phyloP scores from a whole-genome alignment of 148 eudicot species.

The Nepenthes gracilis region DNA sequence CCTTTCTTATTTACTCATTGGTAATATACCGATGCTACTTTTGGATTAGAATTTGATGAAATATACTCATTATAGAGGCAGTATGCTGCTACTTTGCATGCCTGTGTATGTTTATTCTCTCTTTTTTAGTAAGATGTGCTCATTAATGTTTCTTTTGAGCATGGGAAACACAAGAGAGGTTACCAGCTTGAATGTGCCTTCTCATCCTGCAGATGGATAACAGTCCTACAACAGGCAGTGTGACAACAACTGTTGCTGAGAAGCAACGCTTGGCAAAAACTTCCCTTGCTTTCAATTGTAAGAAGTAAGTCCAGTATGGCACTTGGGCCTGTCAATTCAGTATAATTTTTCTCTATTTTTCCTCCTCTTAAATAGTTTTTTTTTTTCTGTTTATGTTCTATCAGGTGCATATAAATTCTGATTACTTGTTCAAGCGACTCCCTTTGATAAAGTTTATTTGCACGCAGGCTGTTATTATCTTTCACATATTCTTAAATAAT shows the following conservation, averaged over 20 bases:
- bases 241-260: constrained; percentile 65
- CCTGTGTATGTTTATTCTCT: too few species aligned
- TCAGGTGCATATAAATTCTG: too few species aligned
- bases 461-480: not conserved
- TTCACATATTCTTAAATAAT: not conserved
- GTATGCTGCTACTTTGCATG: too few species aligned
- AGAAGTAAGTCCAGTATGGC: constrained; percentile 45
- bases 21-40: too few species aligned
- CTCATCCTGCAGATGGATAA: constrained; percentile 60
- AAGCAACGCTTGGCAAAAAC: constrained; percentile 77
- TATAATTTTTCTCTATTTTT: not conserved
- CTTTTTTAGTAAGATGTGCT: too few species aligned
- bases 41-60: too few species aligned
- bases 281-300: constrained; percentile 87
- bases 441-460: not conserved
- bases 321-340: not conserved
- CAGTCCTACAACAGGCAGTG: constrained; percentile 96
- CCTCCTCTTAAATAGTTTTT: not conserved
- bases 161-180: too few species aligned
- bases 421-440: too few species aligned
- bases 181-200: not conserved
- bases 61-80: too few species aligned
- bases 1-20: too few species aligned
- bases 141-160: too few species aligned
- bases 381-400: too few species aligned